phyloP scores from a whole-genome alignment of 495 filamentous ascomycete species.

The Amphirosellinia nigrospora region DNA sequence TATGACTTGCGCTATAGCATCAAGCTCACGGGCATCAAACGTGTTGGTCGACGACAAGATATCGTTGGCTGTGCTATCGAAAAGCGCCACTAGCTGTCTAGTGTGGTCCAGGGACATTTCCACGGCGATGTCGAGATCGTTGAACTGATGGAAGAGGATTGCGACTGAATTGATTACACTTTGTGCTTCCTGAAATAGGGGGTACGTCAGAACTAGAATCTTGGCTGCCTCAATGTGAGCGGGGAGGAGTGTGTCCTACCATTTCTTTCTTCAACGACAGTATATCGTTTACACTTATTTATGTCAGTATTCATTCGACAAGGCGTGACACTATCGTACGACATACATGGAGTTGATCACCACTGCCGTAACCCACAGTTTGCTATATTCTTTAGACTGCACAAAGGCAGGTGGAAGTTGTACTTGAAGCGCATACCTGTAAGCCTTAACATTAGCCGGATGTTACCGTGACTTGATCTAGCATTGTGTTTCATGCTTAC shows the following conservation, averaged over 20 bases:
- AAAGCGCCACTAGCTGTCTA: conserved; percentile 30
- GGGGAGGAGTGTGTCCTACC: conserved; percentile 21
- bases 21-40: conserved; percentile 25
- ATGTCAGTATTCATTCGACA: background rate
- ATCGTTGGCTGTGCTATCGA: conserved; percentile 30
- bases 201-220: background rate
- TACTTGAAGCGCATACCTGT: conserved; percentile 29
- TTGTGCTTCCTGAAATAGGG: conserved; percentile 29
- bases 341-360: conserved; percentile 39
- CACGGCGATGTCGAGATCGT: conserved; percentile 35
- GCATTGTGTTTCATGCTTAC: conserved; percentile 22
- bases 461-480: background rate
- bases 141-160: conserved; percentile 35
- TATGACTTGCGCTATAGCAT: conserved; percentile 30
- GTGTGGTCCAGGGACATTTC: conserved; percentile 37
- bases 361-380: conserved; percentile 31
- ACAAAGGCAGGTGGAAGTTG: conserved; percentile 29
- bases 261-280: conserved; percentile 40
- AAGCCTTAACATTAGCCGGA: background rate
- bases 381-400: conserved; percentile 29
- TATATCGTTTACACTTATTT: conserved; percentile 34
- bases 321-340: background rate
- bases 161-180: conserved; percentile 40
- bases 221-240: background rate
- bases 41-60: conserved; percentile 26